phyloP scores from a whole-genome alignment of 176 grass and related monocot genomes.

The Cenchrus fungigraminus region DNA sequence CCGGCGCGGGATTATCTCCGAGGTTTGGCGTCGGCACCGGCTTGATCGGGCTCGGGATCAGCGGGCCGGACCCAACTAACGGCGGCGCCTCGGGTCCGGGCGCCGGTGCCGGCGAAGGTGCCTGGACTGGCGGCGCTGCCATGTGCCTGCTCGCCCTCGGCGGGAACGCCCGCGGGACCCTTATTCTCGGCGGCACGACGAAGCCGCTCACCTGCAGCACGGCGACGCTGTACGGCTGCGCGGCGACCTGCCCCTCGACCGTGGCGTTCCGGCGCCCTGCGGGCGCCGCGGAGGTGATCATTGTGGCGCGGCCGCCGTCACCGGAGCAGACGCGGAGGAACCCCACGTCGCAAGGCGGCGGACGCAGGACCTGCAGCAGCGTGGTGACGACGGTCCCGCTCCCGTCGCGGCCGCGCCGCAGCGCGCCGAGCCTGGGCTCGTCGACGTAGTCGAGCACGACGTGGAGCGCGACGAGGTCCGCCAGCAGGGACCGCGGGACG shows the following conservation, averaged over 20 bases:
- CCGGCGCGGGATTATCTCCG: not conserved
- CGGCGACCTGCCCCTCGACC: constrained; percentile 42
- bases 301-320: not conserved
- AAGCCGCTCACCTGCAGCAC: constrained; percentile 67
- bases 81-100: not conserved
- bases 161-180: not conserved
- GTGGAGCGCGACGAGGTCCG: constrained; percentile 63
- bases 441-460: constrained; percentile 70
- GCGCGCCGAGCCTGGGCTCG: constrained; percentile 34
- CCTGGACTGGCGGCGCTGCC: constrained; percentile 8
- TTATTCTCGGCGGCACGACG: constrained; percentile 26
- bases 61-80: not conserved
- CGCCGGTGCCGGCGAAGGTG: not conserved
- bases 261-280: constrained; percentile 37
- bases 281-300: constrained; percentile 53
- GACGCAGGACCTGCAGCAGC: constrained; percentile 49
- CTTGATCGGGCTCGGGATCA: constrained; percentile 11
- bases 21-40: constrained; percentile 28
- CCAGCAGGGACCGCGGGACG: constrained; percentile 7
- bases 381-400: constrained; percentile 58
- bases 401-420: constrained; percentile 21
- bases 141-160: constrained; percentile 31
- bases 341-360: constrained; percentile 34
- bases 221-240: constrained; percentile 54
- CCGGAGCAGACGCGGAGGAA: constrained; percentile 48